Evolutionary conservation across 1,284 basidiomycete genomes (phyloP).

Genomic region (Bondarzewia mesenterica): DNA sequence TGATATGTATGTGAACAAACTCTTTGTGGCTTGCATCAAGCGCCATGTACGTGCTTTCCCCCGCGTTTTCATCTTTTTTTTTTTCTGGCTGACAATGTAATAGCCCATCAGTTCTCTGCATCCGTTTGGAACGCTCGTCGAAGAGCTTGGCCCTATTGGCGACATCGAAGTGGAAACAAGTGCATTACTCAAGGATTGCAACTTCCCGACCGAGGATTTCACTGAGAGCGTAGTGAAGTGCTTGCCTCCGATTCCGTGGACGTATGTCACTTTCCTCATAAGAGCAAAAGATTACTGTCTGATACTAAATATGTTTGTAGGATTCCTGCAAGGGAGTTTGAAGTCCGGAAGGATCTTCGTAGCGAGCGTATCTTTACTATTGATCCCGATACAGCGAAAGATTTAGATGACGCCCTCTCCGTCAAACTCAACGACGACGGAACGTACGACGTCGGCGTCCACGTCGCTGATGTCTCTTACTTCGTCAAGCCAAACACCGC

Average conservation of each 20-base stretch:
- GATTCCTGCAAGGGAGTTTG: slow-evolving; percentile 87
- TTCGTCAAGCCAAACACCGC: slow-evolving; percentile 96
- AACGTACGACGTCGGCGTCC: slow-evolving; percentile 86
- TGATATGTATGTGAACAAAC: slow-evolving; percentile 81
- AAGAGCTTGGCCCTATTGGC: slow-evolving; percentile 97
- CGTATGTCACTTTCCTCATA: slow-evolving; percentile 46
- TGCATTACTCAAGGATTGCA: slow-evolving; percentile 95
- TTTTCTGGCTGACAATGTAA: slow-evolving; percentile 7
- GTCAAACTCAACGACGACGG: slow-evolving; percentile 86
- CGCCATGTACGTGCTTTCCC: slow-evolving; percentile 60
- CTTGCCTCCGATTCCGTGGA: slow-evolving; percentile 90
- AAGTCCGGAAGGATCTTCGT: slow-evolving; percentile 83
- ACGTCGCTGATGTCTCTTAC: slow-evolving; percentile 93
- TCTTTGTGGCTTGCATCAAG: slow-evolving; percentile 99
- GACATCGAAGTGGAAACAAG: slow-evolving; percentile 97
- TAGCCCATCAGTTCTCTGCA: slow-evolving; percentile 92
- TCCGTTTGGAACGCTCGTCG: slow-evolving; percentile 97
- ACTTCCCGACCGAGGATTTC: slow-evolving; percentile 94
- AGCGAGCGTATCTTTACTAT: slow-evolving; percentile 86
- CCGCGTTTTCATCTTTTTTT: slow-evolving; percentile 5
- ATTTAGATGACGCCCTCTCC: slow-evolving; percentile 92
- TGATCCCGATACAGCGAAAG: slow-evolving; percentile 85
- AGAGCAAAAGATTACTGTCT: not conserved
- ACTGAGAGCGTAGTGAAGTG: slow-evolving; percentile 93
- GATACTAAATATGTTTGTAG: slow-evolving; percentile 29